Evolutionary conservation across 1,284 basidiomycete genomes (phyloP), one percentile per base, ranked within the genome.

Genomic region (Sanghuangporus weigelae): DNA sequence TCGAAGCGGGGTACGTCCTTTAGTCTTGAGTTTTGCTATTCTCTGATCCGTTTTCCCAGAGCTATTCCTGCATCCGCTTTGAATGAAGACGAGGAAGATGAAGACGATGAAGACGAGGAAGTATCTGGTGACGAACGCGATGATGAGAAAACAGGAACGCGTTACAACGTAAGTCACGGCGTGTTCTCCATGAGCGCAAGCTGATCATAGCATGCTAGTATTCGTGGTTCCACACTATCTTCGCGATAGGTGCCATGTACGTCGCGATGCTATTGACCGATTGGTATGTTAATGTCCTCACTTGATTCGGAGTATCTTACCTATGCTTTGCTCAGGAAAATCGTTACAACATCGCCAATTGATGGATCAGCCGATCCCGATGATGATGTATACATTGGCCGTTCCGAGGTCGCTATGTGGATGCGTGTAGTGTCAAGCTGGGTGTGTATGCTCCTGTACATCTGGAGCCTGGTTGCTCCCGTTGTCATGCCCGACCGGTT

Each of bases 191-290:
- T 26, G 35, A 44, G 35, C 39, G 11, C 12, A 53, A 54, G 51
- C 59, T 55, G 31, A 35, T 4, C 68, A 26, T 65, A 53, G 57
- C 38, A 44, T 54, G 51, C 35, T 68, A 95, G 93, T 98, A 99
- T 74, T 87, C 94, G 16, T 98, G 95, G 91, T 99, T 99, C 87
- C 96, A 99, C 75, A 78, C 97, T 73, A 98, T 99, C 72, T 99
- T 99, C 74, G 89, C 92, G 56, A 91, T 98, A 68, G 97, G 90
- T 19, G 84, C 94, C 16, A 98, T 98, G 95, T 99, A 99, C 76
- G 95, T 98, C 44, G 95, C 93, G 0, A 97, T 98, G 85, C 81
- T 99, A n/a, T 78, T 99, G 66, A 99, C 97, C 1, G 96, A 99
- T 76, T 99, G 97, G 96, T 94, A 75, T 67, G 90, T 81, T 35